phyloP scores from a whole-genome alignment of 192 early-diverging fungal species.

The Phycomyces blakesleeanus region DNA sequence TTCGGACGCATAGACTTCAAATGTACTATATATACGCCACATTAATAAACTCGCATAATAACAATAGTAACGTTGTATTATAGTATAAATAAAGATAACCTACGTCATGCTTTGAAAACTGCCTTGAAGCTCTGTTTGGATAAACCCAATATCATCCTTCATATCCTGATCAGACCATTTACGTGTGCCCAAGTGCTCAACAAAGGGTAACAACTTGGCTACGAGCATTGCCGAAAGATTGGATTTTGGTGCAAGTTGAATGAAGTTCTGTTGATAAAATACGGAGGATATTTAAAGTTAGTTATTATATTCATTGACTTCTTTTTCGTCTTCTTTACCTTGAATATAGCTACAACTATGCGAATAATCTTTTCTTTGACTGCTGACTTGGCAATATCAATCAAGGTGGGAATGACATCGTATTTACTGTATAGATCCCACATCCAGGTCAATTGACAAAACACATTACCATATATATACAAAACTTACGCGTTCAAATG shows the following conservation, averaged over 20 bases:
- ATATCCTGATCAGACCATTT: conserved; percentile 93
- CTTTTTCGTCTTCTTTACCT: conserved; percentile 24
- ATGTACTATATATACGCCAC: conserved; percentile 59
- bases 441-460: not conserved
- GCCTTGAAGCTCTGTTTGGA: conserved; percentile 69
- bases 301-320: too few species aligned
- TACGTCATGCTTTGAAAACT: conserved; percentile 76
- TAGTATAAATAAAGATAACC: conserved; percentile 2
- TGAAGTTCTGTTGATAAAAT: conserved; percentile 60
- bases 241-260: conserved; percentile 66
- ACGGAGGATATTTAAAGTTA: not conserved
- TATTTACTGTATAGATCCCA: conserved; percentile 72
- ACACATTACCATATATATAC: not conserved
- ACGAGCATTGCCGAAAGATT: conserved; percentile 86
- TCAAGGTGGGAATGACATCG: conserved; percentile 75
- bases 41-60: not conserved
- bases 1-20: conserved; percentile 93
- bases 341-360: conserved; percentile 80
- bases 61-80: not conserved
- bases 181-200: conserved; percentile 68
- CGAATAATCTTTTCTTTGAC: conserved; percentile 97
- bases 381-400: conserved; percentile 87
- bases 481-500: conserved; percentile 54
- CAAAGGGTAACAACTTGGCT: conserved; percentile 65
- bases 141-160: conserved; percentile 64